These are phyloP conservation scores for Penicillium sp. DNA, from an alignment of 2,329 filamentous ascomycete species.

Conservation along the genomic window DNA sequence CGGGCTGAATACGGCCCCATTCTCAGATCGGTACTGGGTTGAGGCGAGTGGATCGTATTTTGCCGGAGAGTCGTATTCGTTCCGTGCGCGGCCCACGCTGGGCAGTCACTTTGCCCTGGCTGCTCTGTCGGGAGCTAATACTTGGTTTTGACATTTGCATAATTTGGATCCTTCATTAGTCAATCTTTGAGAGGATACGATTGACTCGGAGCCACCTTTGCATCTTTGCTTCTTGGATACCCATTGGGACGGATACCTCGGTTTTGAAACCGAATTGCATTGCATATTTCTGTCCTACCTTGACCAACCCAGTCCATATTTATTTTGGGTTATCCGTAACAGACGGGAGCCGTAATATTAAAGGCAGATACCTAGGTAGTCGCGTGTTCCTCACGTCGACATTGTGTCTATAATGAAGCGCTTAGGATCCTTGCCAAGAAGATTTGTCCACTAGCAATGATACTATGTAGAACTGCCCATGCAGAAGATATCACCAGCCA, in stretches of 20 bases:
- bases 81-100: constrained; percentile 33
- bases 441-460: too few species aligned
- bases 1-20: constrained; percentile 34
- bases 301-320: neutral
- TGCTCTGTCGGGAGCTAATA: constrained; percentile 25
- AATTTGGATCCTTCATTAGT: neutral
- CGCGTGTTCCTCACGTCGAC: constrained; percentile 41
- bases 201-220: neutral
- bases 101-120: constrained; percentile 38
- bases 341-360: constrained; percentile 30
- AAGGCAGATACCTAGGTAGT: constrained; percentile 24
- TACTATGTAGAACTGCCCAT: too few species aligned
- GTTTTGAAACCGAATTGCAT: neutral
- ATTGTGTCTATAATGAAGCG: constrained; percentile 39
- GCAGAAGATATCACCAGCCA: too few species aligned
- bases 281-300: neutral
- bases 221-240: neutral
- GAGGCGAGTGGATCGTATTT: constrained; percentile 16
- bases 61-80: constrained; percentile 23
- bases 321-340: constrained; percentile 35
- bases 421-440: neutral
- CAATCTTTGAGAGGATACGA: neutral
- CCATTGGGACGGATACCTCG: neutral
- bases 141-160: constrained; percentile 7
- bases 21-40: constrained; percentile 37